Base-by-base conservation (phyloP, 352 stramenopile species). In the Pythium chondricola region DNA sequence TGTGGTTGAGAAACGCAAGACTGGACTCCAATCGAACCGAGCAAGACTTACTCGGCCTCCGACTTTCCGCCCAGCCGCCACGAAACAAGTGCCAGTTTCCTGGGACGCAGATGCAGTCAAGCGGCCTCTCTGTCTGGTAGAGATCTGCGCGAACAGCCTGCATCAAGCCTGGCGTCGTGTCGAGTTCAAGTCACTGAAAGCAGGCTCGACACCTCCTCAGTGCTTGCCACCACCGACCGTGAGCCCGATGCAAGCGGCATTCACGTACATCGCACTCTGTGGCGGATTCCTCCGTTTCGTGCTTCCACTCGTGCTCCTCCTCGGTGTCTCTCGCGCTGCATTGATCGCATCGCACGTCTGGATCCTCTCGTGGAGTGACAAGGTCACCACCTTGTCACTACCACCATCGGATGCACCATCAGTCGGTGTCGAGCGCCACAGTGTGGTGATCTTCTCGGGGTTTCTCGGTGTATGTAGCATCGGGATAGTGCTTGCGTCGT, bases 301-400 rank as follows among this genome's bases (percentile, higher is more conserved):
- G 4, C 18, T 56, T 2, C 48, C 48, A n/a, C 22, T 56, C 17
- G 11, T 41, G 17, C 6, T 48, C 4, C 22, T 43, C 32, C 10
- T 10, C 16, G 29, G 3, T 2, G 10, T 56, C 14, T 33, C 48
- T 9, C 38, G 40, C 11, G 38, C 8, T 20, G 10, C 31, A 6
- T 22, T 56, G 3, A 56, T 56, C 32, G 26, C 48, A 29, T 25
- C 10, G 18, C 21, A 56, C 18, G 16, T 56, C 10, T 56, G 48
- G 48, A 32, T 56, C 31, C 32, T 29, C 16, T 42, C 21, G 32
- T 52, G 45, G 45, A 52, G 45, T 26, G 14, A 50, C 13, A 5
- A 48, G 17, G 25, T 18, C 16, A 33, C 29, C 29, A 33, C 29
- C 8, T 8, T 13, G 13, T 13, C 29, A 33, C 29, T 13, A 33